A percentile compares a stretch with the other conserved stretches of the same genome.
Evolutionary conservation across 2,329 filamentous ascomycete species (phyloP).

Genomic region (Colletotrichum australisinense): DNA sequence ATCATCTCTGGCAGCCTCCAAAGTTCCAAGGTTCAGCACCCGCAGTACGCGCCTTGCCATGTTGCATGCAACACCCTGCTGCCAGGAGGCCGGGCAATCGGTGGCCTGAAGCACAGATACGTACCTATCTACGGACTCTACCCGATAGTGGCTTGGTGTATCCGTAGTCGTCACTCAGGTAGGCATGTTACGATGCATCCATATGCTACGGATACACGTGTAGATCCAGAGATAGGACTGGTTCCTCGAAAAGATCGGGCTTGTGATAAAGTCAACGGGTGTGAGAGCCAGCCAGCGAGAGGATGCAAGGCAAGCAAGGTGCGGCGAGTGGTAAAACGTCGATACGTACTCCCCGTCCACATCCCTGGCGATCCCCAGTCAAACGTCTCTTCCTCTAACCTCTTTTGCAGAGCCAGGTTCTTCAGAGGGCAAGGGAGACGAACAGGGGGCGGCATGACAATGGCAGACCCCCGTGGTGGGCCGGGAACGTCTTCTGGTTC

Average conservation of each 20-base stretch:
- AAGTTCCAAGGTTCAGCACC: neutral
- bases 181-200: neutral
- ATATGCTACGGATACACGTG: neutral
- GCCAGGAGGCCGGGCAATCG: neutral
- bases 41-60: slow-evolving; percentile 7
- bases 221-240: neutral
- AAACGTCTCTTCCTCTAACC: slow-evolving; percentile 1
- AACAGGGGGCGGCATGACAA: slow-evolving; percentile 14
- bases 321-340: slow-evolving; percentile 14
- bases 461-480: slow-evolving; percentile 5
- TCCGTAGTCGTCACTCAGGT: neutral
- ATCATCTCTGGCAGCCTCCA: neutral
- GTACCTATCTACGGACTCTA: neutral
- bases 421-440: neutral
- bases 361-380: neutral
- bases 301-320: neutral
- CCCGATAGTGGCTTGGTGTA: neutral
- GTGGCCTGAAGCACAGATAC: neutral
- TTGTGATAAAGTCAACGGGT: neutral
- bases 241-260: neutral
- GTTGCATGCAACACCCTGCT: neutral
- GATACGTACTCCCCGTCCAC: slow-evolving; percentile 1
- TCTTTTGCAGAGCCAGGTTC: slow-evolving; percentile 10
- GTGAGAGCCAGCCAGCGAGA: neutral
- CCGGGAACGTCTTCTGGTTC: neutral